Evolutionary conservation across 352 stramenopile genomes (phyloP), one percentile per base, ranked within the genome.

Genomic region (Pythium myriotylum): DNA sequence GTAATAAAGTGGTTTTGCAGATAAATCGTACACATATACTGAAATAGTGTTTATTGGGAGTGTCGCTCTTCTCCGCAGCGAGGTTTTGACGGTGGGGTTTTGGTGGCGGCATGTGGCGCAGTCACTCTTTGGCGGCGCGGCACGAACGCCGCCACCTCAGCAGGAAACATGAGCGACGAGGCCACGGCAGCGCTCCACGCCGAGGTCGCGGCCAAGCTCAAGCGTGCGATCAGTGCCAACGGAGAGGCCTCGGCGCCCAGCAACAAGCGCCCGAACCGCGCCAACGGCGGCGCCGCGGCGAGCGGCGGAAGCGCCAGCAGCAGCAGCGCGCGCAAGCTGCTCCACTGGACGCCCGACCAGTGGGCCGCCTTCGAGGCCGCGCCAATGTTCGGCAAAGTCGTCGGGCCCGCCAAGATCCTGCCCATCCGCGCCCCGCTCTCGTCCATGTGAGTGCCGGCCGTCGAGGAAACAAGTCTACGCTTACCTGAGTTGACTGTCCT

Each of bases 361-460:
- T 95, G 86, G 86, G 65, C 74, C 50, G 66, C 71, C 46, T 93
- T 84, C 27, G 81, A 92, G 65, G 62, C 67, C 40, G 78, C 62
- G 61, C 85, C 84, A 20, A 67, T 76, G 67, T 77, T 78, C 65
- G 71, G 70, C 56, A 80, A 72, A 26, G 51, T 77, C 37, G 56
- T 92, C 42, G 65, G 81, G 42, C 80, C 64, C 29, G 79, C 73
- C 23, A 77, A 73, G 59, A 72, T 95, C 27, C 65, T 94, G 41
- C 86, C 86, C n/a, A 79, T 95, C n/a, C 86, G 84, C 43, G 70
- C 78, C 37, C 86, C 86, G 51, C 70, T 95, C 6, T 92, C 86
- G 3, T 88, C 84, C 33, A 72, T 95, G 81, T 93, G 76, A 45
- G 80, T 68, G 29, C 10, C 16, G 29, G 4, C 35, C n/a, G 26